A percentile compares a stretch with the other conserved stretches of the same genome.
These are phyloP conservation scores for Tulasnella sp. DNA, from an alignment of 768 basidiomycete species.

Conservation along the genomic window DNA sequence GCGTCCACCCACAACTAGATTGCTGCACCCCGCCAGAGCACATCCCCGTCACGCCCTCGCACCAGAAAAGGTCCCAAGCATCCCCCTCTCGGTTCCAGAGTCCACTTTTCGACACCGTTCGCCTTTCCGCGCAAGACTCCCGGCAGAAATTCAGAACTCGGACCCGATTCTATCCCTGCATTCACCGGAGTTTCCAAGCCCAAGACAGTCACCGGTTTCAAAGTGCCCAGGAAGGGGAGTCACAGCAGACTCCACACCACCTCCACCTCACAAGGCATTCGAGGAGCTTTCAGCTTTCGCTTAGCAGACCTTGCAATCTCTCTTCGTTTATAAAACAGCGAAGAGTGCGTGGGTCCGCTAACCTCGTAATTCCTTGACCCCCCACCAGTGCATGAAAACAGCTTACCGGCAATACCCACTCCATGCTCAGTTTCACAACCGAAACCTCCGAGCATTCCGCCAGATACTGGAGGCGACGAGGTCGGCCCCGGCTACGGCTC, in stretches of 20 bases:
- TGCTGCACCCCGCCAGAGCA: neutral
- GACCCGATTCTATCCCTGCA: neutral
- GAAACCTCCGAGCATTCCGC: slow-evolving; percentile 72
- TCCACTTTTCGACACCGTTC: neutral
- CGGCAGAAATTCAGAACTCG: neutral
- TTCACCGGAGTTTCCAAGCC: neutral
- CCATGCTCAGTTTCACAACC: slow-evolving; percentile 68
- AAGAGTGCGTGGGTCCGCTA: neutral
- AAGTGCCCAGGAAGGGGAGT: neutral
- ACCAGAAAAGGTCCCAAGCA: neutral
- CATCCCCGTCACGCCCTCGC: neutral
- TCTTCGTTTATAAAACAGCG: neutral
- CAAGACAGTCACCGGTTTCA: neutral
- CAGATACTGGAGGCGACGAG: slow-evolving; percentile 58
- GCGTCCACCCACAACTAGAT: neutral
- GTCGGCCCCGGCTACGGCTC: slow-evolving; percentile 36
- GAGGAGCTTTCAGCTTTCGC: neutral
- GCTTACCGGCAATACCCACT: slow-evolving; percentile 38
- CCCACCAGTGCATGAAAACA: neutral
- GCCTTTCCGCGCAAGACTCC: neutral
- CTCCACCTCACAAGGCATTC: neutral
- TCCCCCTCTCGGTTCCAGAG: neutral
- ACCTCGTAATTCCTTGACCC: neutral
- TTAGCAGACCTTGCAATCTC: neutral
- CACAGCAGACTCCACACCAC: neutral